These are phyloP conservation scores for Nepenthes gracilis DNA, from an alignment of 148 eudicot genomes.

Conservation along the genomic window DNA sequence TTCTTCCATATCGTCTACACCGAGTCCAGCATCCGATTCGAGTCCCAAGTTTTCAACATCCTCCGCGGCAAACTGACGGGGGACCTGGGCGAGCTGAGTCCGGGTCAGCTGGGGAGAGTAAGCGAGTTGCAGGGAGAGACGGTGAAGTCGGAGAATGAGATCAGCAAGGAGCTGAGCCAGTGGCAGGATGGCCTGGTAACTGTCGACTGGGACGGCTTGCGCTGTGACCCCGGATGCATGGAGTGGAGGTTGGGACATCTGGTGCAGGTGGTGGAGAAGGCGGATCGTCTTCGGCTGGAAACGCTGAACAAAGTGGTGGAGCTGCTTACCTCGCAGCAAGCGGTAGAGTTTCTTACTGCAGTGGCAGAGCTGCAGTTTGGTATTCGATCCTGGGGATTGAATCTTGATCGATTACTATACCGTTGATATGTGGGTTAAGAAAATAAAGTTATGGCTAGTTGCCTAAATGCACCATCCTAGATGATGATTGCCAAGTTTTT, in stretches of 20 bases:
- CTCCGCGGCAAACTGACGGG: slow-evolving; percentile 46
- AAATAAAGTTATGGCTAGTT: too few species aligned
- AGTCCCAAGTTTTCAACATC: slow-evolving; percentile 43
- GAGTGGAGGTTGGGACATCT: slow-evolving; percentile 27
- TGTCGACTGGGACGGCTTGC: slow-evolving; percentile 23
- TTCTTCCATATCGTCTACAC: slow-evolving; percentile 70
- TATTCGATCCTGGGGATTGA: slow-evolving; percentile 51
- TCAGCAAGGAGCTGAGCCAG: slow-evolving; percentile 45
- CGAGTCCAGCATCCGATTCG: slow-evolving; percentile 54
- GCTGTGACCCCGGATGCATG: slow-evolving; percentile 5
- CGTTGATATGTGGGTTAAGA: too few species aligned
- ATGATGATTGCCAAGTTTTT: too few species aligned
- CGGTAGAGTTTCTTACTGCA: slow-evolving; percentile 63
- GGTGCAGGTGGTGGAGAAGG: slow-evolving; percentile 37
- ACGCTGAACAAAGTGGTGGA: slow-evolving; percentile 54
- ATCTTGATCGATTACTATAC: slow-evolving; percentile 21
- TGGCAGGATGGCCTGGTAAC: slow-evolving; percentile 69
- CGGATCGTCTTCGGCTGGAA: slow-evolving; percentile 55
- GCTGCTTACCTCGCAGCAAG: slow-evolving; percentile 63
- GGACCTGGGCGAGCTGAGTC: slow-evolving; percentile 60
- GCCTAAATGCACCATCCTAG: too few species aligned
- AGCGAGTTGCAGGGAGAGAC: slow-evolving; percentile 77
- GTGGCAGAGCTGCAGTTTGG: slow-evolving; percentile 64
- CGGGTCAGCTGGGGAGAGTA: slow-evolving; percentile 54
- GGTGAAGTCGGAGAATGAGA: slow-evolving; percentile 47